phyloP scores from a whole-genome alignment of 1,284 basidiomycete species.

The Heterobasidion irregulare region DNA sequence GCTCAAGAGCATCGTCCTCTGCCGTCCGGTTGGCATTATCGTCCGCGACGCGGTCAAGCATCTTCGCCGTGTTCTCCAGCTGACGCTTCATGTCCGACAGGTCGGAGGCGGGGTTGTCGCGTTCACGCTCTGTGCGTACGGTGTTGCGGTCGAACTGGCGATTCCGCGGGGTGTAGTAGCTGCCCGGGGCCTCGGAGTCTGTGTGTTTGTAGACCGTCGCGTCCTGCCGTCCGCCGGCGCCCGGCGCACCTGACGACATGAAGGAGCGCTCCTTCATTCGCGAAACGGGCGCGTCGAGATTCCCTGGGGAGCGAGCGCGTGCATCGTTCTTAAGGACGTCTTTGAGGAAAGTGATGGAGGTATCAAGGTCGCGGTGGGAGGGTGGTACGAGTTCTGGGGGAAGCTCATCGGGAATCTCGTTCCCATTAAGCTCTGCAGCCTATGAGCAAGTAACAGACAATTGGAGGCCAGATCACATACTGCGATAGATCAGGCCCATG shows the following conservation, averaged over 20 bases:
- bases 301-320: constrained; percentile 47
- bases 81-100: constrained; percentile 84
- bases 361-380: constrained; percentile 86
- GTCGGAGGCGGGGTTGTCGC: constrained; percentile 60
- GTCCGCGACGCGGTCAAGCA: constrained; percentile 71
- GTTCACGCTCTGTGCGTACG: constrained; percentile 70
- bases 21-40: constrained; percentile 52
- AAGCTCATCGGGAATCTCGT: constrained; percentile 80
- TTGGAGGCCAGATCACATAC: constrained; percentile 39
- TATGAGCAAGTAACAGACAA: not conserved
- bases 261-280: constrained; percentile 69
- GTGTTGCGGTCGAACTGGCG: constrained; percentile 86
- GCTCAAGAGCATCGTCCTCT: constrained; percentile 85
- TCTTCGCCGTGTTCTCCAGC: constrained; percentile 74
- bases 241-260: constrained; percentile 39
- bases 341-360: constrained; percentile 88
- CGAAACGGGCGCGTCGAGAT: constrained; percentile 42
- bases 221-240: constrained; percentile 66
- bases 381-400: constrained; percentile 90
- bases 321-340: constrained; percentile 86
- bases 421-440: constrained; percentile 78
- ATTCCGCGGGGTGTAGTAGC: constrained; percentile 79
- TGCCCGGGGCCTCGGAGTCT: constrained; percentile 47
- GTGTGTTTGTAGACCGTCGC: constrained; percentile 93
- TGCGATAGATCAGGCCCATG: constrained; percentile 96